Base-by-base conservation (phyloP, 2,329 filamentous ascomycete genomes). In the Xylariaceae sp. region DNA sequence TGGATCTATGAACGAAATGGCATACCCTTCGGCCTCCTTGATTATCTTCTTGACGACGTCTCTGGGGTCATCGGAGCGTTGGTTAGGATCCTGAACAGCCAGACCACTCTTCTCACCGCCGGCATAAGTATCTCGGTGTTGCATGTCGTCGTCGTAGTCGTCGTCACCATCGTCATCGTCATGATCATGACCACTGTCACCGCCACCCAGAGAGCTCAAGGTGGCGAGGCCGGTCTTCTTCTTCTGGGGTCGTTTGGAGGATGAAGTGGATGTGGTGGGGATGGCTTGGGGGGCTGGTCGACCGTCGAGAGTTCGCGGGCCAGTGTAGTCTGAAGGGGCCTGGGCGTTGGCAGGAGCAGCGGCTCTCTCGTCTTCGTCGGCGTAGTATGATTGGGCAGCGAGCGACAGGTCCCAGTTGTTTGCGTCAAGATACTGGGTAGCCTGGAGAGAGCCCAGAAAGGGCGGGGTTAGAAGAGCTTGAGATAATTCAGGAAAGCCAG, bases 101-200 rank as follows among this genome's bases (percentile, higher is more conserved):
- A 86, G 65, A 0, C 80, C 83, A 22, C 87, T 92, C 74, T 93
- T 93, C 68, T 92, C 88, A 25, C 88, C 88, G 41, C 88, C 88
- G 17, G 88, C 85, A 65, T 91, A 93, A 52, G 91, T 71, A 60
- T 93, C 86, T 50, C 82, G 71, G 6, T 81, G 76, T 27, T 79
- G 72, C 22, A 83, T 78, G 2, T 83, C 74, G 2, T 76, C 70
- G 3, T 76, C 70, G 2, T 75, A 4, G 10, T 36, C 40, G 3
- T 44, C 72, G 20, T 75, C 70, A 6, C 76, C 71, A n/a, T 84
- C 77, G 41, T 81, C 77, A 16, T 79, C 72, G 22, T 76, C 74
- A 42, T 83, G 71, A 40, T 78, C 73, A 38, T 80, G 70, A 14
- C 67, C 72, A 52, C 77, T 68, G 29, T 67, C 70, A 17, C 74